Conservation (phyloP, 108 stramenopile genomes). For the Stephanodiscus triporus region DNA sequence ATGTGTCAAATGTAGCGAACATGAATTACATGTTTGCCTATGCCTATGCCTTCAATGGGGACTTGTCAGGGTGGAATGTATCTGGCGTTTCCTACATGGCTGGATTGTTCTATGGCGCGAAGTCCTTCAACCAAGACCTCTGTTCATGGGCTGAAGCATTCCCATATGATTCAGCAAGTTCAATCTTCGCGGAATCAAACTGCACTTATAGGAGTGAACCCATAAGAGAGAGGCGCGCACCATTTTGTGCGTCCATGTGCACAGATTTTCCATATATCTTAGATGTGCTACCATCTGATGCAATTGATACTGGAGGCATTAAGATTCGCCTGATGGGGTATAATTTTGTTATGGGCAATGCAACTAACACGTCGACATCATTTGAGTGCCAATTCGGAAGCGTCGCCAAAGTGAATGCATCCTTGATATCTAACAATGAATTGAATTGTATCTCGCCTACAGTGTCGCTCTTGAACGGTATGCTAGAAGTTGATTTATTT, state of each 20-base stretch:
- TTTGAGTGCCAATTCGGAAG: conserved; percentile 19
- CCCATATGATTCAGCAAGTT: background rate
- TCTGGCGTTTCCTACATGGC: background rate
- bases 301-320: conserved; percentile 25
- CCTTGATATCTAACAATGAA: conserved; percentile 8
- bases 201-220: background rate
- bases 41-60: background rate
- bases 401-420: conserved; percentile 2
- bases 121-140: conserved; percentile 10
- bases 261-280: conserved; percentile 15
- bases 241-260: background rate
- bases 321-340: conserved; percentile 11
- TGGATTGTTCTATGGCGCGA: background rate
- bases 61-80: conserved; percentile 19
- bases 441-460: conserved; percentile 19
- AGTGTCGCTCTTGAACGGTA: conserved; percentile 18
- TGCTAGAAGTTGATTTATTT: conserved; percentile 10
- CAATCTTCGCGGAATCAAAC: background rate
- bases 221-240: background rate
- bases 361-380: background rate
- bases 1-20: background rate
- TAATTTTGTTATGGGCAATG: conserved; percentile 21
- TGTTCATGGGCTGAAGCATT: background rate
- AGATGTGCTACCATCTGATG: conserved; percentile 18
- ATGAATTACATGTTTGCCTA: conserved; percentile 3